A percentile compares a stretch with the other conserved stretches of the same genome.
Conservation (phyloP, 129 eudicot genomes). For the Rutidosis leptorrhynchoides region DNA sequence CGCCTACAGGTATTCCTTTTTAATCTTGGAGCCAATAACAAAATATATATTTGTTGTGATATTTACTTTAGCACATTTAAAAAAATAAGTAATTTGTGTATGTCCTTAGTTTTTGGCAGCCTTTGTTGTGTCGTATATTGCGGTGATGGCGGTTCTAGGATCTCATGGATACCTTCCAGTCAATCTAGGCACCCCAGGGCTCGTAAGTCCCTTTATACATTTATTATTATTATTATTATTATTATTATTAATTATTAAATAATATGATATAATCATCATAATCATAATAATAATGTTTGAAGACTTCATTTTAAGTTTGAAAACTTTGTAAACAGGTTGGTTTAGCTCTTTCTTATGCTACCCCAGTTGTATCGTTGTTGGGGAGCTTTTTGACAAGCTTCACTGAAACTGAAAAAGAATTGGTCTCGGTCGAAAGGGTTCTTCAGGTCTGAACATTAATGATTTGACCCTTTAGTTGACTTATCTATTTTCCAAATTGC, state of each 20-base stretch:
- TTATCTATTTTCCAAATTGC: neutral
- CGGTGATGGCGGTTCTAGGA: constrained; percentile 87
- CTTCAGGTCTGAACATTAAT: constrained; percentile 62
- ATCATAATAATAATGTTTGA: too few species aligned
- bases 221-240: too few species aligned
- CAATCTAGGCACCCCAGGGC: constrained; percentile 80
- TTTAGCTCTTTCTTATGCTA: constrained; percentile 93
- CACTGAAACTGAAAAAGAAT: constrained; percentile 95
- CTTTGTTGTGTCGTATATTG: constrained; percentile 72
- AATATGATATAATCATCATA: too few species aligned
- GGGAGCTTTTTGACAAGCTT: constrained; percentile 91
- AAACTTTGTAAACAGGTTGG: constrained; percentile 64
- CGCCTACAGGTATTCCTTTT: constrained; percentile 77
- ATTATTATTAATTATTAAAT: too few species aligned
- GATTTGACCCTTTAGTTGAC: neutral
- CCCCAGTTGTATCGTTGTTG: constrained; percentile 78
- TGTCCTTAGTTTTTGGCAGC: constrained; percentile 80
- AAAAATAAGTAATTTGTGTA: constrained; percentile 12
- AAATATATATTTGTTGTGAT: neutral
- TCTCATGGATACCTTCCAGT: constrained; percentile 62
- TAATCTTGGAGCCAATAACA: neutral
- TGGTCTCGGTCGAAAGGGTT: constrained; percentile 93
- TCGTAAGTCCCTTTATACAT: constrained; percentile 44
- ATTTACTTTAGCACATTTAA: neutral
- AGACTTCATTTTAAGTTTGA: neutral